Conservation (phyloP, 164 flowering plant genomes). For the Aristolochia californica region DNA sequence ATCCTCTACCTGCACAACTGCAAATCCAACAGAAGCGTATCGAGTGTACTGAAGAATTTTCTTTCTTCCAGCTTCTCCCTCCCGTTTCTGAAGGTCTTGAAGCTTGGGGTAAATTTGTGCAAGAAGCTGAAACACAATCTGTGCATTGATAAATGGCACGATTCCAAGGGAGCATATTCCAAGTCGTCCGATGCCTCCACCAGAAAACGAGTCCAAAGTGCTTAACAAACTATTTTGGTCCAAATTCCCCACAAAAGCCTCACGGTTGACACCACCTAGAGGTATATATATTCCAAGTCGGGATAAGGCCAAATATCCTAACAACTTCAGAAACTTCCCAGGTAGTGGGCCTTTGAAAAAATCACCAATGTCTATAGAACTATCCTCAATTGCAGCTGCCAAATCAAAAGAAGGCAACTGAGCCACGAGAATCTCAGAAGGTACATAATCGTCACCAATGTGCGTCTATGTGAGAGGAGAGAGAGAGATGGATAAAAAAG, state of each 20-base stretch:
- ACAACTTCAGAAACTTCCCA: slow-evolving; percentile 85
- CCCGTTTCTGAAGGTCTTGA: slow-evolving; percentile 98
- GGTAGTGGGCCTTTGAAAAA: slow-evolving; percentile 98
- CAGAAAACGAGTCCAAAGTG: slow-evolving; percentile 98
- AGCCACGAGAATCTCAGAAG: not conserved
- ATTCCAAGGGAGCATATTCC: slow-evolving; percentile 98
- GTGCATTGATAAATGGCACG: slow-evolving; percentile 97
- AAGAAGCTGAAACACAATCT: slow-evolving; percentile 95
- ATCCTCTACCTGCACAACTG: slow-evolving; percentile 71
- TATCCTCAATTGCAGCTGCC: slow-evolving; percentile 97
- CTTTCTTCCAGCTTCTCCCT: slow-evolving; percentile 99
- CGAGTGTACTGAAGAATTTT: slow-evolving; percentile 91
- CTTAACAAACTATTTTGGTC: slow-evolving; percentile 86
- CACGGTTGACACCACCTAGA: slow-evolving; percentile 94
- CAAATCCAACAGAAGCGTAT: slow-evolving; percentile 98
- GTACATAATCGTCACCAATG: too few relatives aligned
- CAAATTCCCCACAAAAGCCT: slow-evolving; percentile 86
- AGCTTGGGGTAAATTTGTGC: slow-evolving; percentile 87
- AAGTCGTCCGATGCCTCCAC: slow-evolving; percentile 97
- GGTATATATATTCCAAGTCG: slow-evolving; percentile 92
- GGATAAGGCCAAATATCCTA: slow-evolving; percentile 78
- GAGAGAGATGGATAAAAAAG: not conserved
- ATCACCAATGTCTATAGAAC: slow-evolving; percentile 96
- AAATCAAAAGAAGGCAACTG: slow-evolving; percentile 18
- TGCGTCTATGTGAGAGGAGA: too few relatives aligned